A percentile compares a stretch with the other conserved stretches of the same genome.
phyloP scores from a whole-genome alignment of 495 filamentous ascomycete species.

The Penicillium salamii region DNA sequence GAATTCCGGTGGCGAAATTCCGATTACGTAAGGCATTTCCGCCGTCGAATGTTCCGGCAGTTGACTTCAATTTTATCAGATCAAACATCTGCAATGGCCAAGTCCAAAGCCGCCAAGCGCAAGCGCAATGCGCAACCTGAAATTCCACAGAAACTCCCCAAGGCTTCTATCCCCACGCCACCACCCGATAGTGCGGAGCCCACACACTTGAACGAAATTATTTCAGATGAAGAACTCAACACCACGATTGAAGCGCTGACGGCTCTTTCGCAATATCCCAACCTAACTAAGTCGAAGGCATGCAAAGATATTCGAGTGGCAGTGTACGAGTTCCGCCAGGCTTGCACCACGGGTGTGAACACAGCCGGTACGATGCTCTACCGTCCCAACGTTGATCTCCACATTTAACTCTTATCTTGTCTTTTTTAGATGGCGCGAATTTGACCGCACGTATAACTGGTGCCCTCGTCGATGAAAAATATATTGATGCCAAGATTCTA shows the following conservation, averaged over 20 bases:
- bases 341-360: conserved; percentile 38
- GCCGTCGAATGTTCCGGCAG: too few species aligned
- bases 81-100: conserved; percentile 16
- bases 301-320: conserved; percentile 39
- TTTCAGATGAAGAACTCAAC: conserved; percentile 37
- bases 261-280: conserved; percentile 35
- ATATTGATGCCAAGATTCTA: conserved; percentile 32
- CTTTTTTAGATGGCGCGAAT: conserved; percentile 32
- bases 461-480: conserved; percentile 34
- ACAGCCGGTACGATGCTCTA: conserved; percentile 23
- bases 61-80: not conserved
- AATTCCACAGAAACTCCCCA: conserved; percentile 30
- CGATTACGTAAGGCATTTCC: not conserved
- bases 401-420: conserved; percentile 10
- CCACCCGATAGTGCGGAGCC: conserved; percentile 35
- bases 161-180: conserved; percentile 25
- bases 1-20: not conserved
- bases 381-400: not conserved
- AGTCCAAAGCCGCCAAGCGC: conserved; percentile 37
- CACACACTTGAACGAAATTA: conserved; percentile 30
- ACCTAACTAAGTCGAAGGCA: conserved; percentile 36
- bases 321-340: conserved; percentile 38
- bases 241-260: conserved; percentile 37
- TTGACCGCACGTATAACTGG: conserved; percentile 39
- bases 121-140: conserved; percentile 37